Evolutionary conservation across 106 monocot genomes (phyloP), one percentile per base, ranked within the genome.

Genomic region (Acorus calamus): DNA sequence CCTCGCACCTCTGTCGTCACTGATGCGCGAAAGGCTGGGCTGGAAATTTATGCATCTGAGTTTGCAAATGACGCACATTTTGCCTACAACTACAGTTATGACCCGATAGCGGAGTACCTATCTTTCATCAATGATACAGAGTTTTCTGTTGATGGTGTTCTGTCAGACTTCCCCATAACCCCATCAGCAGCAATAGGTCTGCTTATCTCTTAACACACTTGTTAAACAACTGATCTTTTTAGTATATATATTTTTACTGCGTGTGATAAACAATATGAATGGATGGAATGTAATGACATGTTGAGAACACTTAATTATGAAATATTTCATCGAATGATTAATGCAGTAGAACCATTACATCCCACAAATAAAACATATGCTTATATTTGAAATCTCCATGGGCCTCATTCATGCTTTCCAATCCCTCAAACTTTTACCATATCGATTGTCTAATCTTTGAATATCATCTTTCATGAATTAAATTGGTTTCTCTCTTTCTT

Each of bases 61-160:
- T 87, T 98, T 73, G 80, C 76, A 50, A 91, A 91, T 73, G 96
- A 98, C 71, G 73, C 41, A 11, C 0, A 7, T 13, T 45, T 79
- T 65, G 84, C 84, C 71, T 91, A 79, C 46, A 82, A 96, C 55
- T 88, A 87, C 42, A 91, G 81, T 54, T 85, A 79, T 70, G 83
- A 91, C 67, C 87, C 87, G 5, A 54, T 90, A 53, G 66, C 80
- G 13, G 91, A 98, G 47, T 87, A 85, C 64, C 83, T 91, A 42
- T 65, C 62, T 47, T 98, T 83, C 46, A 42, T 88, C 63, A 87
- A 91, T 61, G 85, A 88, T 79, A 87, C 74, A 0, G 52, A 41
- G 4, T 91, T 91, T 66, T 80, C 87, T 4, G 82, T 98, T 67
- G 91, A 98, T 69, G 90, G 96, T 44, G 62, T 91, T 50, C 65